Conservation (phyloP, 805 yeast genomes). For the Suhomyces sp. region DNA sequence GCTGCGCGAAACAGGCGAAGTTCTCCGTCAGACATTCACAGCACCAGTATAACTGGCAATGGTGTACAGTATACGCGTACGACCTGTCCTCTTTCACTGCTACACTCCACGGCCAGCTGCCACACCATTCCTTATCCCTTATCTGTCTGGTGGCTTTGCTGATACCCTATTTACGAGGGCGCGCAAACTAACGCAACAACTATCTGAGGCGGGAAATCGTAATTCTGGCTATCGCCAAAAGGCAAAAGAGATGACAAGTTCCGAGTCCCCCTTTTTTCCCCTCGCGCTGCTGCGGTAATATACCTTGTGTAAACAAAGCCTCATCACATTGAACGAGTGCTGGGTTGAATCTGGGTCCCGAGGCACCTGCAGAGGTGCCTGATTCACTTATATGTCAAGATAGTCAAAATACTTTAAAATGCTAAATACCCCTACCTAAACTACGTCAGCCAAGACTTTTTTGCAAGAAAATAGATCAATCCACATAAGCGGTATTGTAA, state of each 20-base stretch:
- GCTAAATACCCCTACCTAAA: not conserved
- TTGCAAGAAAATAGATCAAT: not conserved
- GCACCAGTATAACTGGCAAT: not conserved
- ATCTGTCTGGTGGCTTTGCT: not conserved
- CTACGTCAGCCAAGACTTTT: conserved; percentile 4
- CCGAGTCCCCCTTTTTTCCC: not conserved
- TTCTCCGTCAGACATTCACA: not conserved
- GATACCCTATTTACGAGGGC: not conserved
- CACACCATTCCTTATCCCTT: not conserved
- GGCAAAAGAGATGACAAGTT: not conserved
- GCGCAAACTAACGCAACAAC: not conserved
- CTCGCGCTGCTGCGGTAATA: not conserved
- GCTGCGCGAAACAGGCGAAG: not conserved
- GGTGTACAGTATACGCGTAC: not conserved
- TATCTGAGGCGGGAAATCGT: not conserved
- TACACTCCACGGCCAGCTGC: not conserved
- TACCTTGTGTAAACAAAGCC: not conserved
- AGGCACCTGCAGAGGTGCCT: not conserved
- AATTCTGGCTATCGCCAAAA: not conserved
- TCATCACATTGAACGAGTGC: not conserved
- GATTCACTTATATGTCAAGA: not conserved
- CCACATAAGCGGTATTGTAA: not conserved
- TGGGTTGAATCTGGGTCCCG: not conserved
- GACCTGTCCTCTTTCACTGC: not conserved
- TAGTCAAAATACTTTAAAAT: not conserved